Base-by-base conservation (phyloP, 2,329 filamentous ascomycete genomes). In the Monosporascus sp. region DNA sequence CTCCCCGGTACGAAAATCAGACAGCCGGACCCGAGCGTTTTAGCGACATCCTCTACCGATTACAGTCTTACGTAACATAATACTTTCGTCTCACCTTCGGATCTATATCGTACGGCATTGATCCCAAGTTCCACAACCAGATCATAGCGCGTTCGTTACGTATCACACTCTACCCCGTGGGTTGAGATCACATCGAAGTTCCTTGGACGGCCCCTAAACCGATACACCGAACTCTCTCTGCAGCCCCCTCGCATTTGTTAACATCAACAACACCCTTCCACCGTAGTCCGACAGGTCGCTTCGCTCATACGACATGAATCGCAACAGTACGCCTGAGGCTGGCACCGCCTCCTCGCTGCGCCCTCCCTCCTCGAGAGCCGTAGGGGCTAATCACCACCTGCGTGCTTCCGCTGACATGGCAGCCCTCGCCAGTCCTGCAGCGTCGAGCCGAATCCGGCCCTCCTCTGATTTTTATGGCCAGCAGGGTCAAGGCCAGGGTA, bases 331-430 rank as follows among this genome's bases (percentile, higher is more conserved):
- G 46, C 94, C 94, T 52, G 94, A 97, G 77, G 90, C 88, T 51
- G 88, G 86, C 63, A 90, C 85, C 66, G 84, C 89, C 55, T 87
- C 87, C 50, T 85, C 90, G 59, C 85, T 96, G 65, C 88, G 93
- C 57, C 90, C 92, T 47, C 89, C 91, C 48, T 81, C 85, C 43
- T 88, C 92, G 60, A 84, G 93, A 63, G 82, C 87, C 45, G 78
- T 95, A 63, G 89, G 85, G 55, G 82, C 88, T 56, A 87, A 87
- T 52, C 89, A 93, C 72, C 89, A 94, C 70, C 85, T 99, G 58
- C 90, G 94, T 65, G 90, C 92, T 47, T 99, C 94, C 50, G 93
- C 94, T 65, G 94, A 99, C 70, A 96, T 97, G 89, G 89, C 90
- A 58, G 87, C 87, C 48, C 89, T 96, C 67, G 68, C 84, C 73